A percentile compares a stretch with the other conserved stretches of the same genome.
Evolutionary conservation across 2,329 filamentous ascomycete species (phyloP).

Genomic region (Trichoderma sp.): DNA sequence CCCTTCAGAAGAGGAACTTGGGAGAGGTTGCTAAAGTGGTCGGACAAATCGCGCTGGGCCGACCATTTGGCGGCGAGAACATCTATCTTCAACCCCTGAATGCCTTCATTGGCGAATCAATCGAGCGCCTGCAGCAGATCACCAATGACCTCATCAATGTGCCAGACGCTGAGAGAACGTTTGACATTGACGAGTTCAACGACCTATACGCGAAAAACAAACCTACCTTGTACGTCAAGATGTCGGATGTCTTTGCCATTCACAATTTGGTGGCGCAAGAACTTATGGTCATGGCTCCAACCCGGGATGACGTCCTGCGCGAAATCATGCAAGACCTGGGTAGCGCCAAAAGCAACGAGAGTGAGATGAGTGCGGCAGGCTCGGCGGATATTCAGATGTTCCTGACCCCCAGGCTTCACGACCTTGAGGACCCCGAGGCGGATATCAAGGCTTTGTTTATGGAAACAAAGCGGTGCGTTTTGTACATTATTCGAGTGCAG

Average conservation of each 20-base stretch:
- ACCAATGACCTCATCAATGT: conserved; percentile 79
- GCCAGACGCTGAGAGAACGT: conserved; percentile 83
- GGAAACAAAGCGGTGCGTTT: conserved; percentile 94
- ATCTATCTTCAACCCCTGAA: conserved; percentile 95
- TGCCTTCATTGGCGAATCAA: conserved; percentile 82
- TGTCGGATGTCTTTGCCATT: conserved; percentile 95
- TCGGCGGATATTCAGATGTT: conserved; percentile 90
- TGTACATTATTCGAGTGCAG: conserved; percentile 98
- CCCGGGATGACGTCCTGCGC: conserved; percentile 81
- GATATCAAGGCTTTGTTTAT: conserved; percentile 92
- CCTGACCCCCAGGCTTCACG: conserved; percentile 83
- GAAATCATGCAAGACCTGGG: conserved; percentile 93
- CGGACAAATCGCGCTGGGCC: conserved; percentile 82
- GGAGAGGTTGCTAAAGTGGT: conserved; percentile 90
- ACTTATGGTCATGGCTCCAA: conserved; percentile 73
- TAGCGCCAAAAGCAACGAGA: conserved; percentile 95
- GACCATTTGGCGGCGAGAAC: conserved; percentile 90
- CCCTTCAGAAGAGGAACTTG: conserved; percentile 90
- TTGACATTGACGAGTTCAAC: conserved; percentile 99
- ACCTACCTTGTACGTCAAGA: conserved; percentile 98
- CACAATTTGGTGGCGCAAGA: conserved; percentile 85
- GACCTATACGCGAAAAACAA: conserved; percentile 96
- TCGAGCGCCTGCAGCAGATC: conserved; percentile 75
- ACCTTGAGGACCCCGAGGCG: conserved; percentile 89
- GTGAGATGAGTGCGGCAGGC: conserved; percentile 82